phyloP scores from a whole-genome alignment of 108 stramenopile genomes.

The Conticribra guillardii region DNA sequence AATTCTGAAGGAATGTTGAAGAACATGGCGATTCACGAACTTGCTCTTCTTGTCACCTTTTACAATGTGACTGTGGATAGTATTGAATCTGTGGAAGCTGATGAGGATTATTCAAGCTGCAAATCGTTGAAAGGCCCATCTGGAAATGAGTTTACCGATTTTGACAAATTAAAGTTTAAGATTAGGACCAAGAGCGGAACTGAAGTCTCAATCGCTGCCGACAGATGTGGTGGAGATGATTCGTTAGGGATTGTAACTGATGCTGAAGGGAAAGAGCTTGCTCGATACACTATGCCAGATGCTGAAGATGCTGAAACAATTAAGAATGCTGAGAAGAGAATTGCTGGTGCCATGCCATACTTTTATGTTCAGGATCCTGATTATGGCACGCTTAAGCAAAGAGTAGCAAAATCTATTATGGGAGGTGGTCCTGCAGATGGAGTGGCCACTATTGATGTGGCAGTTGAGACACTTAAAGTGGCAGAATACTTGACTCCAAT shows the following conservation, averaged over 20 bases:
- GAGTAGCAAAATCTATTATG: conserved; percentile 50
- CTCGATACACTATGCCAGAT: conserved; percentile 70
- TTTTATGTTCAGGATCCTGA: conserved; percentile 85
- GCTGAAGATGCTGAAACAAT: conserved; percentile 56
- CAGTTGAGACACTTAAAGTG: conserved; percentile 77
- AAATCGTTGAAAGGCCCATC: conserved; percentile 43
- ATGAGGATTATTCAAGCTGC: conserved; percentile 63
- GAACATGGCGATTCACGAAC: conserved; percentile 93
- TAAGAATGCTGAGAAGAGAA: conserved; percentile 41
- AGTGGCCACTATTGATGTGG: conserved; percentile 81
- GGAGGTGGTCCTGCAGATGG: conserved; percentile 56
- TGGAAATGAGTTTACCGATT: conserved; percentile 70
- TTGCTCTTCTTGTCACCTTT: conserved; percentile 76
- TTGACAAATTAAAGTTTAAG: conserved; percentile 69
- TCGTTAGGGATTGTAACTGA: conserved; percentile 70
- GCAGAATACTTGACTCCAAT: conserved; percentile 76
- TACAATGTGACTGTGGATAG: conserved; percentile 79
- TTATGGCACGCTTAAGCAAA: conserved; percentile 74
- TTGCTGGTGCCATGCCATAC: conserved; percentile 84
- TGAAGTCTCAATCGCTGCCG: conserved; percentile 72
- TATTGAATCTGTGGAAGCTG: conserved; percentile 63
- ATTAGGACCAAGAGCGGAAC: conserved; percentile 66
- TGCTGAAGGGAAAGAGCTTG: conserved; percentile 59
- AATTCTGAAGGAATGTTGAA: conserved; percentile 90
- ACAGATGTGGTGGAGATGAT: conserved; percentile 88